Base-by-base conservation (phyloP, 139 green algal species). In the Yamagishiella unicocca region DNA sequence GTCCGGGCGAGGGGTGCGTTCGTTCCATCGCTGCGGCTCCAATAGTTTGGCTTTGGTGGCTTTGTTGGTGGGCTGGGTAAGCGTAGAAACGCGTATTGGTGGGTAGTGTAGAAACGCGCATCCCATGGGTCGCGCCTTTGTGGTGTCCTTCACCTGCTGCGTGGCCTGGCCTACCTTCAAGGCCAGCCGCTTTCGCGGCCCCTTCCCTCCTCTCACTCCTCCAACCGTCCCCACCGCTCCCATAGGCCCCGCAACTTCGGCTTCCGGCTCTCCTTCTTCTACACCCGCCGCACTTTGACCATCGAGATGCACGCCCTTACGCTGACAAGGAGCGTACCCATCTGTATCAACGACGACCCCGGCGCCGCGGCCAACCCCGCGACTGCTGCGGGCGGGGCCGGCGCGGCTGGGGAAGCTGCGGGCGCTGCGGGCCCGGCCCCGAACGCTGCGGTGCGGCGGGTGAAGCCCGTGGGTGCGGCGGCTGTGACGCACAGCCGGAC, bases 241-340 rank as follows among this genome's bases (percentile, higher is more conserved):
- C 75, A 35, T 12, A 82, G 76, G 25, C 76, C 76, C 9, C 54
- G 54, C 53, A 71, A 71, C 50, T 38, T 83, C 4, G 76, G 76
- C 37, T 83, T 83, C 76, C 54, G 54, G 1, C 54, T 83, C 10
- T 40, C 35, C 25, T 68, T 83, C 33, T 21, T 9, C 53, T 83
- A 83, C 76, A 83, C 76, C 37, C 54, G 76, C 35, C 76, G 76
- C 38, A 72, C 22, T 7, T 24, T 83, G 6, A 72, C 37, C 17
- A 1, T 83, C 9, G 76, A 83, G 54, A 35, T 83, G 5, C 54
- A 72, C 54, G 54, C 76, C 54, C 33, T 83, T 35, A n/a, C 35
- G 6, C 76, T 83, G 25, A 83, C 54, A 33, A 37, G 76, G 3
- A 38, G 54, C 4, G 54, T 83, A 24, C 75, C 75, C 75, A 68